A percentile compares a stretch with the other conserved stretches of the same genome.
Evolutionary conservation across 1,284 basidiomycete genomes (phyloP).

Genomic region (Sparassis latifolia): DNA sequence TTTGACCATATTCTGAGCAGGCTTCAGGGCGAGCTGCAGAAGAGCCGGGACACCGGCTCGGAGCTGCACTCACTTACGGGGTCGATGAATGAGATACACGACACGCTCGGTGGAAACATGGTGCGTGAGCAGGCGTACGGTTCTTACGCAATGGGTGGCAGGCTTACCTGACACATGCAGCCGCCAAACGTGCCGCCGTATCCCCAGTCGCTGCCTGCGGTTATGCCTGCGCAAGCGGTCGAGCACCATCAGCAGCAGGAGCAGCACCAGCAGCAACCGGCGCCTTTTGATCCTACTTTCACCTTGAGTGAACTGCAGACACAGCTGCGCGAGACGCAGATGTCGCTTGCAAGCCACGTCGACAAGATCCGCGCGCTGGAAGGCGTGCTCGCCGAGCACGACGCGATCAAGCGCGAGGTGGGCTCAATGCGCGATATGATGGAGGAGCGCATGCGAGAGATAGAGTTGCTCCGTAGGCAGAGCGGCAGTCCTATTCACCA

Average conservation of each 20-base stretch:
- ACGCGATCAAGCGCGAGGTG: constrained; percentile 80
- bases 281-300: constrained; percentile 26
- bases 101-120: constrained; percentile 81
- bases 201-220: constrained; percentile 58
- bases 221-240: constrained; percentile 47
- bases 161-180: constrained; percentile 26
- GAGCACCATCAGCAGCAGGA: constrained; percentile 22
- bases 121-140: constrained; percentile 37
- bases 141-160: too few relatives aligned
- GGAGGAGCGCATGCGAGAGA: constrained; percentile 43
- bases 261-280: constrained; percentile 14
- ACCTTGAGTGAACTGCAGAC: constrained; percentile 67
- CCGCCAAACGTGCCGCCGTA: constrained; percentile 53
- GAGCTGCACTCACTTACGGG: constrained; percentile 79
- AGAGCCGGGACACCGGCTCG: constrained; percentile 89
- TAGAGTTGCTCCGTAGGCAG: constrained; percentile 22
- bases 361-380: constrained; percentile 86
- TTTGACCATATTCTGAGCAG: constrained; percentile 81
- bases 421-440: constrained; percentile 64
- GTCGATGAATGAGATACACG: constrained; percentile 89
- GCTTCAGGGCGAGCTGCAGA: constrained; percentile 85
- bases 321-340: constrained; percentile 84
- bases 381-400: constrained; percentile 81
- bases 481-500: constrained; percentile 12
- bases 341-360: constrained; percentile 71